These are phyloP conservation scores for Pestalotiopsis sp. DNA, from an alignment of 2,329 filamentous ascomycete genomes.

Conservation along the genomic window DNA sequence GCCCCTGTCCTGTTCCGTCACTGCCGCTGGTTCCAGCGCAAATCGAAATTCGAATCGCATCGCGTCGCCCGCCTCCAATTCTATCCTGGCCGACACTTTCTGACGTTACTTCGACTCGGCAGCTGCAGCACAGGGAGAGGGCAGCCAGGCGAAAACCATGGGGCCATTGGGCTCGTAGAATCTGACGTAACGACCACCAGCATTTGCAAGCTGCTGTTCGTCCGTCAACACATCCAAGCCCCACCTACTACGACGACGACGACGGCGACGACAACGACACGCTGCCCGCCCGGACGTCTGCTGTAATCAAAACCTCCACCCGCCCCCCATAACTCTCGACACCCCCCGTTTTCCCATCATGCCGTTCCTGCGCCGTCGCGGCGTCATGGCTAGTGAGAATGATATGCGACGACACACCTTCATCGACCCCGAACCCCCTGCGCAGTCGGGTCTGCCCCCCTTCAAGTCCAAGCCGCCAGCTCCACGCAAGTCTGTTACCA, in stretches of 20 bases:
- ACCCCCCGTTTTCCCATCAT: constrained; percentile 39
- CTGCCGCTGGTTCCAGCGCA: neutral
- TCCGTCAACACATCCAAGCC: neutral
- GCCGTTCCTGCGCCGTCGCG: constrained; percentile 65
- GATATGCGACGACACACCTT: constrained; percentile 58
- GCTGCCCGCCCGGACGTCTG: constrained; percentile 11
- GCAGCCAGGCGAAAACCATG: constrained; percentile 23
- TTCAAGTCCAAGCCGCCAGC: constrained; percentile 17
- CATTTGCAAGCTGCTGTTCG: constrained; percentile 12
- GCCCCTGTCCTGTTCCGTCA: neutral
- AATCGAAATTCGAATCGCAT: neutral
- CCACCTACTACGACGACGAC: neutral
- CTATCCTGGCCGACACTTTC: neutral
- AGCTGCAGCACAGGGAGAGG: neutral
- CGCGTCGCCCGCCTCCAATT: neutral
- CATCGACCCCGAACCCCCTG: constrained; percentile 27
- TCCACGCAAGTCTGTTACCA: constrained; percentile 22
- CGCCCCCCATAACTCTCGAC: constrained; percentile 10
- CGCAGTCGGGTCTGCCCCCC: constrained; percentile 16
- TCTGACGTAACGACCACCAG: constrained; percentile 31
- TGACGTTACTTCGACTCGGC: neutral
- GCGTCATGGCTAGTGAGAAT: constrained; percentile 60
- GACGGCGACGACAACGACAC: constrained; percentile 11
- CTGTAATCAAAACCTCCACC: too few relatives aligned
- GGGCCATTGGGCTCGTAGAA: constrained; percentile 24